Conservation (phyloP, 805 yeast genomes). For the Suhomyces xylopsoci region DNA sequence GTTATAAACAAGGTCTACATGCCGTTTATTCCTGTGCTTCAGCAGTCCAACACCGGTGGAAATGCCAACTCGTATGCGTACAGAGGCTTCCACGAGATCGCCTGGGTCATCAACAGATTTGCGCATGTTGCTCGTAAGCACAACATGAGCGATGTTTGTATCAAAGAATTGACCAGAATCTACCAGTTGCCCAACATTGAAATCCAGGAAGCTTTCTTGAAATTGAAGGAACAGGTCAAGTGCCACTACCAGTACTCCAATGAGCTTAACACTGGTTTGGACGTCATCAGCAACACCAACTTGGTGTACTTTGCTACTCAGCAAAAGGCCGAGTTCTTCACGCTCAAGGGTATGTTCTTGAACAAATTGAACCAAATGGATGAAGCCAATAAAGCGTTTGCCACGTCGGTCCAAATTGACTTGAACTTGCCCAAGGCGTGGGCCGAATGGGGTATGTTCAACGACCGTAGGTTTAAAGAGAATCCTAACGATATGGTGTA, state of each 20-base stretch:
- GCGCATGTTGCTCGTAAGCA: constrained; percentile 98
- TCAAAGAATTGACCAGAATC: constrained; percentile 86
- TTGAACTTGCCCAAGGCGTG: constrained; percentile 94
- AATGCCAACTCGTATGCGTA: constrained; percentile 90
- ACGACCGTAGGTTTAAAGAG: constrained; percentile 83
- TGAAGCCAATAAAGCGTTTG: constrained; percentile 96
- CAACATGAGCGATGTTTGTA: constrained; percentile 94
- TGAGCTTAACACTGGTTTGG: constrained; percentile 91
- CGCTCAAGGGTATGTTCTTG: constrained; percentile 95
- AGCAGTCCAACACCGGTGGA: constrained; percentile 61
- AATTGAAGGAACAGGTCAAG: constrained; percentile 94
- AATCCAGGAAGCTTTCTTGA: constrained; percentile 95
- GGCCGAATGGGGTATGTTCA: constrained; percentile 99
- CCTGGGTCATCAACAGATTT: constrained; percentile 97
- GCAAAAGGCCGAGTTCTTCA: constrained; percentile 97
- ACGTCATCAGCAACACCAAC: constrained; percentile 94
- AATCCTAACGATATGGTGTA: constrained; percentile 74
- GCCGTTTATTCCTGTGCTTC: constrained; percentile 85
- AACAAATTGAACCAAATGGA: constrained; percentile 87
- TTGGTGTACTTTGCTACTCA: constrained; percentile 94
- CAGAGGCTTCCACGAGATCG: constrained; percentile 97
- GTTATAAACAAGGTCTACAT: constrained; percentile 91
- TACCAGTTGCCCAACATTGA: constrained; percentile 96
- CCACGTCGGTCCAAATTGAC: constrained; percentile 96
- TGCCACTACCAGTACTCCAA: constrained; percentile 92